These are phyloP conservation scores for Epichloe gansuensis DNA, from an alignment of 2,329 filamentous ascomycete species.

Conservation along the genomic window DNA sequence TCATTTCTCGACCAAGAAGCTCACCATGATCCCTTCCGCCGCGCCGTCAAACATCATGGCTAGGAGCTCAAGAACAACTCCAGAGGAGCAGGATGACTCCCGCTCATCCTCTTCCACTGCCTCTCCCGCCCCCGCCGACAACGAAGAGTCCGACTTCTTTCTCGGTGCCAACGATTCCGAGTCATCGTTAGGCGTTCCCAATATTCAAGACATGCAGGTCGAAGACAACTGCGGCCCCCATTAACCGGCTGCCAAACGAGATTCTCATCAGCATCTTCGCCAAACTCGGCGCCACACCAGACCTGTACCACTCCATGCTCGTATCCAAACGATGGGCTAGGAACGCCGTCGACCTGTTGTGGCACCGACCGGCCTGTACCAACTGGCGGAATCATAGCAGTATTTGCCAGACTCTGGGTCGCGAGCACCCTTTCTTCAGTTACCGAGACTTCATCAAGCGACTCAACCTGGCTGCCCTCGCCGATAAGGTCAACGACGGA, in stretches of 20 bases:
- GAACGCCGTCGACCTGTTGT: conserved; percentile 85
- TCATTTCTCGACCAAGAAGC: background rate
- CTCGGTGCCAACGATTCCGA: conserved; percentile 81
- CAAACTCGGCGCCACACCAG: conserved; percentile 62
- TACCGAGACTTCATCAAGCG: conserved; percentile 87
- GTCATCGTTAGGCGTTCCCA: conserved; percentile 76
- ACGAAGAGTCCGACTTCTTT: conserved; percentile 91
- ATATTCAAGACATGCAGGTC: conserved; percentile 62
- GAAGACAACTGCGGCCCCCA: conserved; percentile 62
- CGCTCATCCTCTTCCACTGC: conserved; percentile 57
- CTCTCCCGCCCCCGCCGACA: conserved; percentile 63
- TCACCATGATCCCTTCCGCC: conserved; percentile 9
- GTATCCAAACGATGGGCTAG: conserved; percentile 91
- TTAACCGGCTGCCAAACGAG: conserved; percentile 81
- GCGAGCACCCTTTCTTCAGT: conserved; percentile 66
- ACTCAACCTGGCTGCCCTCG: conserved; percentile 74
- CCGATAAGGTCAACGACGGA: conserved; percentile 69
- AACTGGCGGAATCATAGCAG: conserved; percentile 70
- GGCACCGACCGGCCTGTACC: conserved; percentile 87
- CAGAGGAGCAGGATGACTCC: conserved; percentile 37
- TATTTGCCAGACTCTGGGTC: conserved; percentile 68
- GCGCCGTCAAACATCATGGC: conserved; percentile 10
- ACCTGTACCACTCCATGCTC: conserved; percentile 80
- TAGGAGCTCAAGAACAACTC: conserved; percentile 8
- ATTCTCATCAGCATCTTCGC: conserved; percentile 88